Conservation (phyloP, 768 basidiomycete species). For the Auricularia sp. region DNA sequence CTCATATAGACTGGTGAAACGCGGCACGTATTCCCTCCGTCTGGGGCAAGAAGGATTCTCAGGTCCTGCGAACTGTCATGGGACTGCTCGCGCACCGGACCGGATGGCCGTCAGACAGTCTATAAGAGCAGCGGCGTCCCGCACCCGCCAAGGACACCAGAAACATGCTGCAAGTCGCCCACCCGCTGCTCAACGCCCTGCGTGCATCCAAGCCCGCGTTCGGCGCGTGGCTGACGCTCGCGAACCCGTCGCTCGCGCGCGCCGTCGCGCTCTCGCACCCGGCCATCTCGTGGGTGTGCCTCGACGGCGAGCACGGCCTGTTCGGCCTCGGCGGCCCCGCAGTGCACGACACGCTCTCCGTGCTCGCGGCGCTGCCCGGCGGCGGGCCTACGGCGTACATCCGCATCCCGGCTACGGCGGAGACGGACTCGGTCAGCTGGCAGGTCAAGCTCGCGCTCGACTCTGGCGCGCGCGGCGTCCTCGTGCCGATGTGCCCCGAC, state of each 20-base stretch:
- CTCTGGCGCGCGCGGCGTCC: slow-evolving; percentile 51
- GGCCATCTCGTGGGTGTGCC: slow-evolving; percentile 49
- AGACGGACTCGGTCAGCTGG: slow-evolving; percentile 44
- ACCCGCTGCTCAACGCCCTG: slow-evolving; percentile 44
- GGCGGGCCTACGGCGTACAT: slow-evolving; percentile 46
- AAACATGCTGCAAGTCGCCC: slow-evolving; percentile 11
- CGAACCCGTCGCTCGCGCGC: slow-evolving; percentile 48
- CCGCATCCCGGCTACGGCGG: slow-evolving; percentile 53
- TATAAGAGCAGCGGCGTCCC: no score
- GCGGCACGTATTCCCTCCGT: no score
- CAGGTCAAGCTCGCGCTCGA: slow-evolving; percentile 66
- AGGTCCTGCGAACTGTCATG: no score
- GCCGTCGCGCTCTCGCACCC: slow-evolving; percentile 37
- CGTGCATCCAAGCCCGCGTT: slow-evolving; percentile 50
- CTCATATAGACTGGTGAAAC: no score
- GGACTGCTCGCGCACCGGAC: no score
- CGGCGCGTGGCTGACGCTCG: slow-evolving; percentile 55
- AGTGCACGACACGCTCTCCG: slow-evolving; percentile 44
- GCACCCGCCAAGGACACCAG: no score
- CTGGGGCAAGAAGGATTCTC: no score
- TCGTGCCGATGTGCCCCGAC: slow-evolving; percentile 54
- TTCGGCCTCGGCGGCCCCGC: slow-evolving; percentile 36
- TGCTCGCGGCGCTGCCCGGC: slow-evolving; percentile 30
- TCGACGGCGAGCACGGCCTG: slow-evolving; percentile 67
- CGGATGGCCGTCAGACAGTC: no score